phyloP scores from a whole-genome alignment of 495 filamentous ascomycete genomes.

The Physcia stellaris region DNA sequence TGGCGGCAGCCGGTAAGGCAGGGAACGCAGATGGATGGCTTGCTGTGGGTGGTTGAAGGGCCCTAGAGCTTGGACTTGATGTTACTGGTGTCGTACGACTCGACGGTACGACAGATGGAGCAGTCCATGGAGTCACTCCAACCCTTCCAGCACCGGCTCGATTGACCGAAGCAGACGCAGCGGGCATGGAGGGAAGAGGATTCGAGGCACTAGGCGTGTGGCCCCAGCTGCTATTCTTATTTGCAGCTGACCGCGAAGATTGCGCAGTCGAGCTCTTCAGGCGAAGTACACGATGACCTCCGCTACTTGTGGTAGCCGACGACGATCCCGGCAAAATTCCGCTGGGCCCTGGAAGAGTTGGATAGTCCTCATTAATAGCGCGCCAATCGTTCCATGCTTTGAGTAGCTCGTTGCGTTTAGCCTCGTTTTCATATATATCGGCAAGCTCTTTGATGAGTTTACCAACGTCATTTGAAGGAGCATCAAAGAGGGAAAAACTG shows the following conservation, averaged over 20 bases:
- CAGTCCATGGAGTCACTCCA: conserved; percentile 37
- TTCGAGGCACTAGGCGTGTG: conserved; percentile 24
- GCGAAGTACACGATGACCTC: conserved; percentile 49
- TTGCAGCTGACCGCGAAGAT: conserved; percentile 48
- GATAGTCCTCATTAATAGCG: conserved; percentile 92
- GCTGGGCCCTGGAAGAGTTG: conserved; percentile 62
- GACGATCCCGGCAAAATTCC: conserved; percentile 41
- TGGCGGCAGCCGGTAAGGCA: conserved; percentile 62
- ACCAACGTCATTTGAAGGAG: conserved; percentile 60
- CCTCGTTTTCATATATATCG: conserved; percentile 77
- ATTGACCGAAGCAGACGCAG: conserved; percentile 27
- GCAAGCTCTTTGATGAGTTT: conserved; percentile 86
- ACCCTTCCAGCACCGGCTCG: conserved; percentile 26
- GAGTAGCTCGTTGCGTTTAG: conserved; percentile 55
- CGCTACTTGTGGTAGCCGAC: conserved; percentile 24
- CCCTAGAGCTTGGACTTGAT: background rate
- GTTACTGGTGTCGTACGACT: conserved; percentile 16
- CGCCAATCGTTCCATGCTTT: conserved; percentile 90
- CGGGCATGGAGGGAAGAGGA: conserved; percentile 38
- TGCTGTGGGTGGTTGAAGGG: too few relatives aligned
- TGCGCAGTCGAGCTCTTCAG: conserved; percentile 68
- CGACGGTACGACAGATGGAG: conserved; percentile 22
- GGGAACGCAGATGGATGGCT: too few relatives aligned
- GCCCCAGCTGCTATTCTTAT: conserved; percentile 36
- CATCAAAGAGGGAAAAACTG: conserved; percentile 74